Percentiles rank a stretch among this genome's conserved stretches.
These are phyloP conservation scores for Strobilomyces echinocephalus DNA, from an alignment of 768 basidiomycete genomes.

Conservation along the genomic window DNA sequence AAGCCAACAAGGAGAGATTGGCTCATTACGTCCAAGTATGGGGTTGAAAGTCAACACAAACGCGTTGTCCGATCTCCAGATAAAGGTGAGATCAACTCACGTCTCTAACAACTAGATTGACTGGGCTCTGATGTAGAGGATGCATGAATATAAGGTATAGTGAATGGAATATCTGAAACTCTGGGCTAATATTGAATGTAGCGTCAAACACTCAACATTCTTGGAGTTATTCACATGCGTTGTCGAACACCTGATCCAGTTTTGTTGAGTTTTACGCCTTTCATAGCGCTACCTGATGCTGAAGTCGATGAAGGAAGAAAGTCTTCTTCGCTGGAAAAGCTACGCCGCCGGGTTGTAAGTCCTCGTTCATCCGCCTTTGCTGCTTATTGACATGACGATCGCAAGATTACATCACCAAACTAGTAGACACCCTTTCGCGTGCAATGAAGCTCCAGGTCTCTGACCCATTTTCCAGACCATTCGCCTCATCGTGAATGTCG, in stretches of 20 bases:
- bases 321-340: constrained; percentile 99
- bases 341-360: constrained; percentile 84
- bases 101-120: not conserved
- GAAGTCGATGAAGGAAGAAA: constrained; percentile 75
- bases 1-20: constrained; percentile 85
- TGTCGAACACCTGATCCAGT: not conserved
- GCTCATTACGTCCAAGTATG: constrained; percentile 70
- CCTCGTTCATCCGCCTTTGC: not conserved
- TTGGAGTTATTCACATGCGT: constrained; percentile 81
- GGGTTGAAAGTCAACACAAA: constrained; percentile 68
- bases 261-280: not conserved
- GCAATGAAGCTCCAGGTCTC: not conserved
- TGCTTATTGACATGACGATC: constrained; percentile 3
- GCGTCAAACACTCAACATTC: constrained; percentile 93
- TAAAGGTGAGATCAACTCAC: constrained; percentile 47
- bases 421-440: constrained; percentile 38
- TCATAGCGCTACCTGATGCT: constrained; percentile 71
- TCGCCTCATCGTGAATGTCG: constrained; percentile 89
- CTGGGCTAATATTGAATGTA: constrained; percentile 24
- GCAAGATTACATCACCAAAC: constrained; percentile 85
- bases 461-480: constrained; percentile 55
- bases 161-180: not conserved
- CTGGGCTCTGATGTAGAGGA: constrained; percentile 44
- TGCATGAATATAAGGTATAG: constrained; percentile 87
- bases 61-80: constrained; percentile 90